Conservation (phyloP, 805 yeast genomes). For the Blastobotrys chiropterorum region DNA sequence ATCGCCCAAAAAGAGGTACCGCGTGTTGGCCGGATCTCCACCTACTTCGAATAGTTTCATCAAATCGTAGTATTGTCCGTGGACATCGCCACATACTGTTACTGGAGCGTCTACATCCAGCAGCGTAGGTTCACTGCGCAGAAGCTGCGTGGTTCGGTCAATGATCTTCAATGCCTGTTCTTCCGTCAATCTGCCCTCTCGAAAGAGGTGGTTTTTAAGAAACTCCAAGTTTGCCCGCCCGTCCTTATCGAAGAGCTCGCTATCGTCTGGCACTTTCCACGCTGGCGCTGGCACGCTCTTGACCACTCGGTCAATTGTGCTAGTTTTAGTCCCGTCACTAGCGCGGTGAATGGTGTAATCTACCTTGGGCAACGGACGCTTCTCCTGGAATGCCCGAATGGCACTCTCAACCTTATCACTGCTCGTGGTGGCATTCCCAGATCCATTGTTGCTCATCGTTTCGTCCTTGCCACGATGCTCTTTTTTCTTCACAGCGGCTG, state of each 20-base stretch:
- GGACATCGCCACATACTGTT: too few species aligned
- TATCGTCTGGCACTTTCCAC: conserved; percentile 55
- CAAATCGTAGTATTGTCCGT: conserved; percentile 90
- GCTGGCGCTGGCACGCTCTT: conserved; percentile 63
- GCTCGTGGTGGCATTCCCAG: neutral
- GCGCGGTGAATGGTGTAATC: conserved; percentile 43
- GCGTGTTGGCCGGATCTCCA: conserved; percentile 73
- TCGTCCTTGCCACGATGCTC: too few species aligned
- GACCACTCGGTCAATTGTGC: conserved; percentile 55
- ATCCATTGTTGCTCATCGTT: neutral
- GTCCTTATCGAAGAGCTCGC: conserved; percentile 49
- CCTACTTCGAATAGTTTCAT: conserved; percentile 90
- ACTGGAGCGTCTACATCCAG: conserved; percentile 84
- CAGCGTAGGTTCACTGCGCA: conserved; percentile 71
- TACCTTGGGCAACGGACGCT: conserved; percentile 27
- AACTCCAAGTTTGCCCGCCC: conserved; percentile 63
- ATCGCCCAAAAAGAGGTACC: conserved; percentile 84
- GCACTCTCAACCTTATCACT: conserved; percentile 29
- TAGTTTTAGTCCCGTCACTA: conserved; percentile 51
- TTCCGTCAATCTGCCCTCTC: conserved; percentile 74
- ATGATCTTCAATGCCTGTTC: conserved; percentile 67
- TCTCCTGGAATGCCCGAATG: conserved; percentile 31
- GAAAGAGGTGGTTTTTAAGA: conserved; percentile 63
- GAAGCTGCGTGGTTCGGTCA: conserved; percentile 53
- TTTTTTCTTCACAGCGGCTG: too few species aligned